Evolutionary conservation across 2,329 filamentous ascomycete species (phyloP).

Genomic region (Talaromyces sp.): DNA sequence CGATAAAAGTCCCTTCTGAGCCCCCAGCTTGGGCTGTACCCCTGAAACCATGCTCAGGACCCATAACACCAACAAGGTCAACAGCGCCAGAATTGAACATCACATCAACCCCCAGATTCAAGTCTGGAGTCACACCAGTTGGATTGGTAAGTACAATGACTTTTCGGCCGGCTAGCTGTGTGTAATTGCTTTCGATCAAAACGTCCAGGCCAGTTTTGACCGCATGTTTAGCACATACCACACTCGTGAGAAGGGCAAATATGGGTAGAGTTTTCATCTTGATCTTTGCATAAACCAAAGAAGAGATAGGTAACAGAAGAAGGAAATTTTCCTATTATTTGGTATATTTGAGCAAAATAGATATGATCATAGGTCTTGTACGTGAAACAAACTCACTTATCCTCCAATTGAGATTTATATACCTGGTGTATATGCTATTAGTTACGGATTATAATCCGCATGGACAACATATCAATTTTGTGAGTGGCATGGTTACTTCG

Average conservation of each 20-base stretch:
- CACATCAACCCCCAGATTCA: conserved; percentile 14
- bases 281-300: not conserved
- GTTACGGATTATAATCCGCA: not conserved
- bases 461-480: not conserved
- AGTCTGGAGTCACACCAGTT: conserved; percentile 9
- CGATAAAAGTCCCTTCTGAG: conserved; percentile 14
- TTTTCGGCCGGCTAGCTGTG: conserved; percentile 8
- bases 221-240: conserved; percentile 2
- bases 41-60: conserved; percentile 13
- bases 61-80: conserved; percentile 14
- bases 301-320: not conserved
- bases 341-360: not conserved
- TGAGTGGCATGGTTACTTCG: not conserved
- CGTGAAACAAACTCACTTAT: not conserved
- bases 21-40: conserved; percentile 14
- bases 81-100: conserved; percentile 12
- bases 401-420: not conserved
- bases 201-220: conserved; percentile 13
- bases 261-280: not conserved
- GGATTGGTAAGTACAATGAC: conserved; percentile 13
- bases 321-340: not conserved
- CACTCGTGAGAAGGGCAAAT: not conserved
- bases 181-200: conserved; percentile 10
- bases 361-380: not conserved
- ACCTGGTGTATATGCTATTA: not conserved